Conservation (phyloP, 495 filamentous ascomycete species). For the Hypoxylon perforatum region DNA sequence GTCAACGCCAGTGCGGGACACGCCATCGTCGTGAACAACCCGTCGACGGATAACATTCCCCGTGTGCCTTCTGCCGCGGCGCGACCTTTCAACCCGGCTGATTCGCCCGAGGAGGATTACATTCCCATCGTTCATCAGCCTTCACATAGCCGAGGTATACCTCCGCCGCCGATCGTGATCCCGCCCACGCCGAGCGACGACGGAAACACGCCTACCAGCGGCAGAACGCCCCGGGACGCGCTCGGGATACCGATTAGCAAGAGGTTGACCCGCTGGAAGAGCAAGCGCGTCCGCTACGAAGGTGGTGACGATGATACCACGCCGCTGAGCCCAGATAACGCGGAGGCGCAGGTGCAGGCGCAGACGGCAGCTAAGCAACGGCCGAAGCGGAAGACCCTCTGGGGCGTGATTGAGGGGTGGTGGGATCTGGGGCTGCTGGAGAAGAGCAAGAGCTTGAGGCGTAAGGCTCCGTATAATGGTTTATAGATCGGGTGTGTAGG, state of each 20-base stretch:
- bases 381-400: slow-evolving; percentile 52
- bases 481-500: background rate
- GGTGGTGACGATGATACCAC: slow-evolving; percentile 27
- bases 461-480: slow-evolving; percentile 26
- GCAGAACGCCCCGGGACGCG: slow-evolving; percentile 35
- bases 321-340: slow-evolving; percentile 34
- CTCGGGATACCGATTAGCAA: slow-evolving; percentile 38
- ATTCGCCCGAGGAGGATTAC: slow-evolving; percentile 36
- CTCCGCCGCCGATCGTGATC: slow-evolving; percentile 14
- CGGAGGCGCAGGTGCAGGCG: slow-evolving; percentile 11
- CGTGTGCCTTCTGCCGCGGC: slow-evolving; percentile 6
- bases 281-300: slow-evolving; percentile 14
- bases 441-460: slow-evolving; percentile 37
- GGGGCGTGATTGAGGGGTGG: slow-evolving; percentile 57
- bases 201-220: slow-evolving; percentile 40
- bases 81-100: slow-evolving; percentile 2
- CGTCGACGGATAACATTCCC: background rate
- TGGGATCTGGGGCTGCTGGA: slow-evolving; percentile 60
- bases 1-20: slow-evolving; percentile 28
- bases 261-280: slow-evolving; percentile 25
- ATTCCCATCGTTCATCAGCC: slow-evolving; percentile 41
- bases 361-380: slow-evolving; percentile 28
- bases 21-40: slow-evolving; percentile 20
- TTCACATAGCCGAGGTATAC: background rate
- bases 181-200: slow-evolving; percentile 39